Percentiles rank a stretch among this genome's conserved stretches.
Evolutionary conservation across 2,329 filamentous ascomycete genomes (phyloP).

Genomic region (Fusarium sp.): DNA sequence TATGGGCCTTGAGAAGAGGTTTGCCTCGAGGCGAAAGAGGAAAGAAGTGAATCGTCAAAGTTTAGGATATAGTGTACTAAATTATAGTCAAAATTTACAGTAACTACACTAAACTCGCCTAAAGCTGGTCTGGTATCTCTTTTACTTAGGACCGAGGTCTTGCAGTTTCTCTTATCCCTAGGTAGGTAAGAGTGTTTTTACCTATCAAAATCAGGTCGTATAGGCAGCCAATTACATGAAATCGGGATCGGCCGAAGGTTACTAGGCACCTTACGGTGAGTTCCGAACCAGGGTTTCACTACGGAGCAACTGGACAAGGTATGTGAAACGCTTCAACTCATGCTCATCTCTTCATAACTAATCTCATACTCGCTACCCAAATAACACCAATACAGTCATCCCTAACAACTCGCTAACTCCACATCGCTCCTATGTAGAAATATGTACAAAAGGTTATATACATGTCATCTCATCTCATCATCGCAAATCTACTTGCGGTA

Average conservation of each 20-base stretch:
- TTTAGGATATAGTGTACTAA: neutral
- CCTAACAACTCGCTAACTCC: neutral
- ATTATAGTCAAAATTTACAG: neutral
- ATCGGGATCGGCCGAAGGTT: neutral
- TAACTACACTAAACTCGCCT: neutral
- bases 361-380: neutral
- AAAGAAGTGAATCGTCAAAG: too few species aligned
- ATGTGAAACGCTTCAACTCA: neutral
- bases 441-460: conserved; percentile 3
- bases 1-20: neutral
- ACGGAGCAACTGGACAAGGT: too few species aligned
- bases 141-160: too few species aligned
- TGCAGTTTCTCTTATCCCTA: too few species aligned
- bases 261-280: neutral
- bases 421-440: neutral
- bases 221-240: neutral
- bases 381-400: neutral
- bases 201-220: too few species aligned
- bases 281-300: neutral
- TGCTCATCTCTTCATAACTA: neutral
- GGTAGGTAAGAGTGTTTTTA: fast-evolving
- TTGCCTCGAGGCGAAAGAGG: too few species aligned
- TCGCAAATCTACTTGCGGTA: conserved; percentile 23
- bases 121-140: too few species aligned
- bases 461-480: neutral